A percentile compares a stretch with the other conserved stretches of the same genome.
Evolutionary conservation across 352 stramenopile genomes (phyloP).

Genomic region (Globisporangium camurandrum): DNA sequence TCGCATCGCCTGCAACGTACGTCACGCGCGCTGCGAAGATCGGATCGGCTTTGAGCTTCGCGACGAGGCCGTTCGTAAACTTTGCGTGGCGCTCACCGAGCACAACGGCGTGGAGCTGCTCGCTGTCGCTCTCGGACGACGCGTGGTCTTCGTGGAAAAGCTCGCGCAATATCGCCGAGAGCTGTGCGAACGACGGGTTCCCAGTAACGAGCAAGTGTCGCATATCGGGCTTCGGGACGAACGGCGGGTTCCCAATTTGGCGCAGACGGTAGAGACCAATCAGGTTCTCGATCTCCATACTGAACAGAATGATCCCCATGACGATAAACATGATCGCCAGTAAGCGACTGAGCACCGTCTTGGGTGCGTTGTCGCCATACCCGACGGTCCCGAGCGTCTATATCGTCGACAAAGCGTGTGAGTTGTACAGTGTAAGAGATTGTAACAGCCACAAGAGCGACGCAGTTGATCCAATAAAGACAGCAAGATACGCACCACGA

Average conservation of each 20-base stretch:
- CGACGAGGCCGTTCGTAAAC: conserved; percentile 63
- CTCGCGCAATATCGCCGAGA: conserved; percentile 75
- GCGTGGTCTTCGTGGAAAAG: conserved; percentile 86
- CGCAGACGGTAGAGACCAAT: conserved; percentile 79
- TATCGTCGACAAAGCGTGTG: neutral
- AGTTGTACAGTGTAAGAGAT: neutral
- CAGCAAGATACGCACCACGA: conserved; percentile 45
- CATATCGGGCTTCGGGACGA: conserved; percentile 51
- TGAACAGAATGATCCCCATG: conserved; percentile 83
- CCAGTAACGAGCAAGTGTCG: conserved; percentile 77
- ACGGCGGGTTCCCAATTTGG: conserved; percentile 76
- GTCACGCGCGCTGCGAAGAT: conserved; percentile 75
- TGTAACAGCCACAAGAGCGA: neutral
- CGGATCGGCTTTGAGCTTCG: conserved; percentile 66
- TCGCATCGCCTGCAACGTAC: conserved; percentile 72
- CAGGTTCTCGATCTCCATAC: conserved; percentile 85
- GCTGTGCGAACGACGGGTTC: conserved; percentile 78
- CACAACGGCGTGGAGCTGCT: conserved; percentile 60
- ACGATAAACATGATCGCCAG: conserved; percentile 87
- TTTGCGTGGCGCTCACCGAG: conserved; percentile 60
- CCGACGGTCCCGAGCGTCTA: conserved; percentile 84
- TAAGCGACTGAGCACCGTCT: conserved; percentile 75
- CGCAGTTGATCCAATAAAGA: neutral
- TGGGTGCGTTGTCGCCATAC: conserved; percentile 79
- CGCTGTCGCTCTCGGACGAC: conserved; percentile 22